Percentiles rank a stretch among this genome's conserved stretches.
Conservation (phyloP, 148 eudicot genomes). For the Arbutus unedo region DNA sequence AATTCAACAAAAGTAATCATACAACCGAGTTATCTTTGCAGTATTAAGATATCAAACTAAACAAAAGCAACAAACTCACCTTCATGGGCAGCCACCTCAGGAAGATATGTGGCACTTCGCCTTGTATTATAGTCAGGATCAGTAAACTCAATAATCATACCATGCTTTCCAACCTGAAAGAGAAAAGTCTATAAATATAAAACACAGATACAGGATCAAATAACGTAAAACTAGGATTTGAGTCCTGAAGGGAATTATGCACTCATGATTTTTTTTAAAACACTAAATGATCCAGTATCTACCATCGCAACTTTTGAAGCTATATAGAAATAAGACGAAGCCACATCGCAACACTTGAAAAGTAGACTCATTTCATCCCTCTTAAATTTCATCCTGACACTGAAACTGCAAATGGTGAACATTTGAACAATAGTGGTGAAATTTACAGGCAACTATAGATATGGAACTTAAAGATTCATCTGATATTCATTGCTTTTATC, state of each 20-base stretch:
- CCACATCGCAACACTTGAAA: background rate
- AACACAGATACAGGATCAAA: background rate
- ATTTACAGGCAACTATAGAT: background rate
- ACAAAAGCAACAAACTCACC: conserved; percentile 35
- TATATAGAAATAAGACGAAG: background rate
- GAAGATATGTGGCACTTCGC: conserved; percentile 90
- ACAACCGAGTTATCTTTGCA: background rate
- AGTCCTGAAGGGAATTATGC: background rate
- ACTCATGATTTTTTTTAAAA: background rate
- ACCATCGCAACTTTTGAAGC: background rate
- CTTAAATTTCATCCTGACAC: background rate
- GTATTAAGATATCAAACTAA: background rate
- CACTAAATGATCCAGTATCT: background rate
- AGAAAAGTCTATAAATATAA: background rate
- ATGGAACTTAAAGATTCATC: background rate
- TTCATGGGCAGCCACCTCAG: conserved; percentile 94
- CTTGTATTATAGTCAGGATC: conserved; percentile 70
- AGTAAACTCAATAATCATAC: conserved; percentile 91
- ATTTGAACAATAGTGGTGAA: background rate
- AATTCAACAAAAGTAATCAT: too few relatives aligned
- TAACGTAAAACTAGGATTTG: background rate
- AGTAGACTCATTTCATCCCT: conserved; percentile 9
- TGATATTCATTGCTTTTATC: background rate
- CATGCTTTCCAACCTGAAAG: conserved; percentile 85
- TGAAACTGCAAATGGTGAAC: background rate